phyloP scores from a whole-genome alignment of 2,329 filamentous ascomycete species.

The Aspergillus sp. region DNA sequence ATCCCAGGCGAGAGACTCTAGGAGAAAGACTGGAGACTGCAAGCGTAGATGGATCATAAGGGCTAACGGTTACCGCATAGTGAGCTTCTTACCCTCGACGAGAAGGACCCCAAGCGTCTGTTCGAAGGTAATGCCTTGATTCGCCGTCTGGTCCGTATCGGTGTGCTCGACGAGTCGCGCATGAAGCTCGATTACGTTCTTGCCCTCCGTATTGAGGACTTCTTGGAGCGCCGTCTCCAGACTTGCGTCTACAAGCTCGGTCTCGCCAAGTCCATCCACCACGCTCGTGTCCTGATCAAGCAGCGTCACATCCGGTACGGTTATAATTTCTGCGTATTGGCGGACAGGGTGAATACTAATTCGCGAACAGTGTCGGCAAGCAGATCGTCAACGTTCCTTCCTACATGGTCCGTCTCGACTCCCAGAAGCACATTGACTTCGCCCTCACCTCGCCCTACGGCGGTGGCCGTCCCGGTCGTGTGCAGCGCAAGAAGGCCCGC shows the following conservation, averaged over 20 bases:
- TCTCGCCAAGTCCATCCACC: constrained; percentile 99
- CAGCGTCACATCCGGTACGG: constrained; percentile 89
- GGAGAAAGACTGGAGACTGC: no score
- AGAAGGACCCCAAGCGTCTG: constrained; percentile 99
- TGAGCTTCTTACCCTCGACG: constrained; percentile 99
- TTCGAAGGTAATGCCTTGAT: constrained; percentile 99
- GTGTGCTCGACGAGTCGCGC: constrained; percentile 99
- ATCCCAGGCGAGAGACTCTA: not conserved
- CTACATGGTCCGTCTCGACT: constrained; percentile 99
- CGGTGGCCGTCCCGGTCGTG: constrained; percentile 92
- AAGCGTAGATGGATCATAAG: not conserved
- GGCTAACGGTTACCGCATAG: constrained; percentile 40
- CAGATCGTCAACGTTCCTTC: constrained; percentile 99
- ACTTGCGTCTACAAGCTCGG: constrained; percentile 99
- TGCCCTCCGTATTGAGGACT: constrained; percentile 98
- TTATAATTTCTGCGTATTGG: not conserved
- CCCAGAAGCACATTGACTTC: constrained; percentile 99
- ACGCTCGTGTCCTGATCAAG: constrained; percentile 98
- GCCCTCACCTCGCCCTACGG: constrained; percentile 94
- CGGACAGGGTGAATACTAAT: not conserved
- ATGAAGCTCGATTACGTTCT: constrained; percentile 99
- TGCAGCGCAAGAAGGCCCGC: constrained; percentile 99
- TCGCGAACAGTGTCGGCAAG: constrained; percentile 71
- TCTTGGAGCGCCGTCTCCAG: constrained; percentile 99
- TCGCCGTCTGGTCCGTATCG: constrained; percentile 98